phyloP scores from a whole-genome alignment of 495 filamentous ascomycete genomes.

The Thozetella sp. region DNA sequence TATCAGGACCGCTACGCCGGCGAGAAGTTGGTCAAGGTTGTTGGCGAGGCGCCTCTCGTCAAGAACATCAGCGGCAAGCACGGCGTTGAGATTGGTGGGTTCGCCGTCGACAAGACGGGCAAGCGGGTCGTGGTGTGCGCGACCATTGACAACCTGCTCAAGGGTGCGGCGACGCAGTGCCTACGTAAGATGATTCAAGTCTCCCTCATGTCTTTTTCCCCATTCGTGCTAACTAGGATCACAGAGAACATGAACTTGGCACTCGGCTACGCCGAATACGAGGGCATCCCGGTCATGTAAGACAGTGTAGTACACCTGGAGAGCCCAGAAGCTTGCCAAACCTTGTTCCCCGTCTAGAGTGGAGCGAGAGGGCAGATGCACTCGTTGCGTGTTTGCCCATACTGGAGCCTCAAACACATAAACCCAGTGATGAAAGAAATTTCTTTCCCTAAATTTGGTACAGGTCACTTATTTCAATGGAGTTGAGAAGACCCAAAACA shows the following conservation, averaged over 20 bases:
- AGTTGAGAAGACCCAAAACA: constrained; percentile 2
- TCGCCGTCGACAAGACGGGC: constrained; percentile 84
- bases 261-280: constrained; percentile 88
- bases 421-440: neutral
- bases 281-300: constrained; percentile 73
- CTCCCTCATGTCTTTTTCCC: constrained; percentile 7
- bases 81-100: constrained; percentile 92
- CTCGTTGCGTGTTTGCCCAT: too few species aligned
- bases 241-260: constrained; percentile 97
- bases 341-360: too few species aligned
- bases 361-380: too few species aligned
- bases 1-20: constrained; percentile 97
- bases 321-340: too few species aligned
- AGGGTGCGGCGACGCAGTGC: constrained; percentile 96
- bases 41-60: constrained; percentile 84
- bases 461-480: neutral
- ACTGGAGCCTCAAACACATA: neutral
- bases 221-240: constrained; percentile 16
- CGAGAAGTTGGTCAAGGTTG: constrained; percentile 90
- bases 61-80: constrained; percentile 90
- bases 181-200: constrained; percentile 64
- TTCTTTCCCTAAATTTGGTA: neutral
- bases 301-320: neutral
- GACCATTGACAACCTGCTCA: constrained; percentile 97
- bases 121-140: constrained; percentile 92